These are phyloP conservation scores for Pulveroboletus sp. DNA, from an alignment of 768 basidiomycete species.

Conservation along the genomic window DNA sequence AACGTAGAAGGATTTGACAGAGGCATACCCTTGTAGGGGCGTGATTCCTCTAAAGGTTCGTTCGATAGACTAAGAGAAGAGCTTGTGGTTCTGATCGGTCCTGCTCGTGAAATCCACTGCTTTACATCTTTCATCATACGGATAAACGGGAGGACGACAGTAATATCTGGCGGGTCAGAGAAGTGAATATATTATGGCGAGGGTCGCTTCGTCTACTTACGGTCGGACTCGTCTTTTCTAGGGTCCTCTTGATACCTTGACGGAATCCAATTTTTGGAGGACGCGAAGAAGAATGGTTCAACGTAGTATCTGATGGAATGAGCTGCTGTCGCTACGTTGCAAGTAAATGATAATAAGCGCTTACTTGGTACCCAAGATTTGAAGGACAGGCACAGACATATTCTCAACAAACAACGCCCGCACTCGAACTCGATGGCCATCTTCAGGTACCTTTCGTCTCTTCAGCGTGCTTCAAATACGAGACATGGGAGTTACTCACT, in stretches of 20 bases:
- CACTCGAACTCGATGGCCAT: slow-evolving; percentile 42
- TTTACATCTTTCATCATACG: slow-evolving; percentile 35
- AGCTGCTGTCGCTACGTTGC: background rate
- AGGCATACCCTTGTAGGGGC: slow-evolving; percentile 18
- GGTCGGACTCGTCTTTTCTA: slow-evolving; percentile 40
- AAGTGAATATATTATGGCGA: slow-evolving; percentile 12
- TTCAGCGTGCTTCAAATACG: background rate
- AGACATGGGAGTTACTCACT: slow-evolving; percentile 29
- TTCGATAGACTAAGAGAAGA: background rate
- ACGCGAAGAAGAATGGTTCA: slow-evolving; percentile 65
- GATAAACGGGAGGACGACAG: slow-evolving; percentile 52
- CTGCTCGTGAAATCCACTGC: slow-evolving; percentile 18
- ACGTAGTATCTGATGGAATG: slow-evolving; percentile 43
- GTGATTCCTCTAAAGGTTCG: background rate
- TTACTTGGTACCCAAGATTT: slow-evolving; percentile 56
- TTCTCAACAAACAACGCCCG: slow-evolving; percentile 52
- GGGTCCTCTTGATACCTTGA: slow-evolving; percentile 58
- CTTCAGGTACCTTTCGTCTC: slow-evolving; percentile 22
- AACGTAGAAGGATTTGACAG: background rate
- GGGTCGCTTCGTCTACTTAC: slow-evolving; percentile 38
- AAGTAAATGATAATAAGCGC: slow-evolving; percentile 3
- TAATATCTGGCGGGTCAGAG: slow-evolving; percentile 43
- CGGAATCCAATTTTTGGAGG: slow-evolving; percentile 63
- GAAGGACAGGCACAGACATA: slow-evolving; percentile 47
- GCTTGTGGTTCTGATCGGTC: slow-evolving; percentile 12